These are phyloP conservation scores for Syzygium malaccense DNA, from an alignment of 441 rosid species.

Conservation along the genomic window DNA sequence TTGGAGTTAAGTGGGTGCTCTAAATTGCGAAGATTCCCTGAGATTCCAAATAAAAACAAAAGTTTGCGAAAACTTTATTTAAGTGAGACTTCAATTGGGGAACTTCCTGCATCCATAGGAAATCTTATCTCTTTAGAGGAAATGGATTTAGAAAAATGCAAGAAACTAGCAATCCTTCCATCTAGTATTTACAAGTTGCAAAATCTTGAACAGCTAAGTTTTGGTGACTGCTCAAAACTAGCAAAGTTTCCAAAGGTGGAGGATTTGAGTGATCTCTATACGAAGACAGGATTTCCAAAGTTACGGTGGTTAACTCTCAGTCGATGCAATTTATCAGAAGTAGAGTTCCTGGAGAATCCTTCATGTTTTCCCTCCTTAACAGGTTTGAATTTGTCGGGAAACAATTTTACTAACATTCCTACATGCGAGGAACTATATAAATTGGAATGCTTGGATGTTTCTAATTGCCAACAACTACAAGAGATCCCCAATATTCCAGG, in stretches of 20 bases:
- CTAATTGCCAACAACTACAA: neutral
- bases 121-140: too few relatives aligned
- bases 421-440: neutral
- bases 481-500: neutral
- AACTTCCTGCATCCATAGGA: too few relatives aligned
- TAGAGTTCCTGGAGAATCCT: neutral
- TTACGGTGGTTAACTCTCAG: accelerated
- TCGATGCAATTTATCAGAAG: neutral
- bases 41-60: too few relatives aligned
- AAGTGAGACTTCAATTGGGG: accelerated
- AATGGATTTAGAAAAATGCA: neutral
- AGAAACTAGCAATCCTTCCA: neutral
- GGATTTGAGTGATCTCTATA: neutral
- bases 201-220: accelerated
- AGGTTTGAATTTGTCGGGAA: accelerated
- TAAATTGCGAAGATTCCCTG: too few relatives aligned
- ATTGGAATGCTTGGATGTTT: accelerated
- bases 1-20: too few relatives aligned
- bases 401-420: neutral
- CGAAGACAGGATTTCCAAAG: neutral
- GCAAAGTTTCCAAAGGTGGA: neutral
- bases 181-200: neutral
- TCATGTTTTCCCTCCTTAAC: accelerated
- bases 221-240: neutral
- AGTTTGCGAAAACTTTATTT: accelerated